These are phyloP conservation scores for Globisporangium paddicum DNA, from an alignment of 352 stramenopile genomes.

Conservation along the genomic window DNA sequence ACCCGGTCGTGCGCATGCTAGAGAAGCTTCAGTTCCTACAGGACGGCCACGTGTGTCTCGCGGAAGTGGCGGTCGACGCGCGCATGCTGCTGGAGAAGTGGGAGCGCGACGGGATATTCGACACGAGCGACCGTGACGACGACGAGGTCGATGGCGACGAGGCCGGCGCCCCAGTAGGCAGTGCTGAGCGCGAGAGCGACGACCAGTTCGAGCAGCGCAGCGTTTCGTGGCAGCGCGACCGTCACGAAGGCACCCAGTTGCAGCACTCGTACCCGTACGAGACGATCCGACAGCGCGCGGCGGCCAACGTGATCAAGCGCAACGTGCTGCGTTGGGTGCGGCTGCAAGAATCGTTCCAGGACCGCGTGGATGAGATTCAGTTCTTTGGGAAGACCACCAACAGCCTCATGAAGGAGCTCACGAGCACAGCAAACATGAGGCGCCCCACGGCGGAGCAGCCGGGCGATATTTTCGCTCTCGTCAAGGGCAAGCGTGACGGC, in stretches of 20 bases:
- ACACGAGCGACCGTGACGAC: constrained; percentile 23
- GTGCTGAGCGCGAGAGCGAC: not conserved
- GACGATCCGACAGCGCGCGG: constrained; percentile 46
- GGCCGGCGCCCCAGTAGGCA: constrained; percentile 2
- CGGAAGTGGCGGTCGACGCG: constrained; percentile 44
- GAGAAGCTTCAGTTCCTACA: constrained; percentile 54
- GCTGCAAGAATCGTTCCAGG: constrained; percentile 39
- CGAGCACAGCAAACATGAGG: constrained; percentile 9
- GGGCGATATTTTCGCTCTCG: constrained; percentile 38
- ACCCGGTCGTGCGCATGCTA: constrained; percentile 44
- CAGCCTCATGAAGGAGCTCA: constrained; percentile 44
- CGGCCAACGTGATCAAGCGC: constrained; percentile 56
- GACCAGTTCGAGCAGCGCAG: not conserved
- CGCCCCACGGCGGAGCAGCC: not conserved
- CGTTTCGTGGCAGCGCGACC: constrained; percentile 2
- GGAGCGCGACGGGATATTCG: constrained; percentile 51
- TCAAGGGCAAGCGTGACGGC: constrained; percentile 21
- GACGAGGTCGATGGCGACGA: constrained; percentile 22
- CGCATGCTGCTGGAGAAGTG: constrained; percentile 44
- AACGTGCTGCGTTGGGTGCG: constrained; percentile 49
- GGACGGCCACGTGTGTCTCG: constrained; percentile 49
- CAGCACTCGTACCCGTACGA: constrained; percentile 54
- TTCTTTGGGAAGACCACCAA: constrained; percentile 57
- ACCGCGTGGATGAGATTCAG: constrained; percentile 56
- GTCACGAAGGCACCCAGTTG: constrained; percentile 10